Evolutionary conservation across 257 asterid genomes (phyloP).

Genomic region (Asclepias syriaca): DNA sequence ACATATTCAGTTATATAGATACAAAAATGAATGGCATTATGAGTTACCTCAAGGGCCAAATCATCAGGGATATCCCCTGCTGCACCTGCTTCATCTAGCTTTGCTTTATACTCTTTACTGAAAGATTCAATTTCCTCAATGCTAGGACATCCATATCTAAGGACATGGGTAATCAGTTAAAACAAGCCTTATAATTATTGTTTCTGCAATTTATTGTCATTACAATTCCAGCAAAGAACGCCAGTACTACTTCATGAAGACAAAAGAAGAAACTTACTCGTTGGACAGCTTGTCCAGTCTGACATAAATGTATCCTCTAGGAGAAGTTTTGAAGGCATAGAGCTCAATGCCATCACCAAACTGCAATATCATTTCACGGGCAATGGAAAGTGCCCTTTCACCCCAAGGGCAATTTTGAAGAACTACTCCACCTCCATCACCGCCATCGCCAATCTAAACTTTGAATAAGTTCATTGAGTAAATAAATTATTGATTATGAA

Average conservation of each 20-base stretch:
- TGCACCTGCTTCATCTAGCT: conserved; percentile 69
- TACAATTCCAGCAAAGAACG: neutral
- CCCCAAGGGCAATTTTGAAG: conserved; percentile 78
- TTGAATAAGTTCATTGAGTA: conserved; percentile 9
- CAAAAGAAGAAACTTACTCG: conserved; percentile 41
- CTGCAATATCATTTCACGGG: conserved; percentile 44
- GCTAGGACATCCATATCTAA: conserved; percentile 81
- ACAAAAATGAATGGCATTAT: neutral
- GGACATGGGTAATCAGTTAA: neutral
- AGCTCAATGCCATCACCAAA: conserved; percentile 65
- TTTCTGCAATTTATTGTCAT: neutral
- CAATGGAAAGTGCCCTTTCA: conserved; percentile 54
- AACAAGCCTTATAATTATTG: neutral
- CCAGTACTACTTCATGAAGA: neutral
- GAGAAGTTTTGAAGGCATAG: conserved; percentile 77
- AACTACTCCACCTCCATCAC: conserved; percentile 90
- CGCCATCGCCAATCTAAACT: conserved; percentile 80
- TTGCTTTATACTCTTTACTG: conserved; percentile 59
- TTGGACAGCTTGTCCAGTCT: conserved; percentile 73
- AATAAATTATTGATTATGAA: neutral
- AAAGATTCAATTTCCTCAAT: conserved; percentile 73
- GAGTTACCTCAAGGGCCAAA: conserved; percentile 75
- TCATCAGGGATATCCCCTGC: conserved; percentile 74
- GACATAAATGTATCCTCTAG: conserved; percentile 75
- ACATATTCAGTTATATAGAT: neutral